Percentiles rank a stretch among this genome's conserved stretches.
Conservation (phyloP, 768 basidiomycete genomes). For the Mrakia gelida region DNA sequence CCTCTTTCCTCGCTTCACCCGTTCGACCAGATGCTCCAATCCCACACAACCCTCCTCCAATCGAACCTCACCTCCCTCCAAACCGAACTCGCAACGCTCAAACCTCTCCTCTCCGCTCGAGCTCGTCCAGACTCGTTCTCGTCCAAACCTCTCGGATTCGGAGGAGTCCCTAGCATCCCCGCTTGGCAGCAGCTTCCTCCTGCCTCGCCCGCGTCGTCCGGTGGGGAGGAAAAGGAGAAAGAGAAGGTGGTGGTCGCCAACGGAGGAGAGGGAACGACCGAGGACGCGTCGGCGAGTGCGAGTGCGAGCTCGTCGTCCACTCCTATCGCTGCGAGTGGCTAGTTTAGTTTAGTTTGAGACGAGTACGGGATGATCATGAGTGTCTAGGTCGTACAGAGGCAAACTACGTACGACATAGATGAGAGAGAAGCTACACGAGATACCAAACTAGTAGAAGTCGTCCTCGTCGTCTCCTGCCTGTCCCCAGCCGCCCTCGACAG, state of each 20-base stretch:
- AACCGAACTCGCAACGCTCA: conserved; percentile 27
- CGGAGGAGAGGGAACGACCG: background rate
- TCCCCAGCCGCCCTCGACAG: too few species aligned
- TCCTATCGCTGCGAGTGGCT: background rate
- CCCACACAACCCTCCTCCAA: conserved; percentile 26
- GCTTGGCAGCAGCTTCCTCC: conserved; percentile 23
- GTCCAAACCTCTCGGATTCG: conserved; percentile 4
- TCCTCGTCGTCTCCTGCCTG: too few species aligned
- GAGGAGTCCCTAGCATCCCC: conserved; percentile 15
- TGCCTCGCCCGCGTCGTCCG: background rate
- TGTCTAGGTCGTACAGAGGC: background rate
- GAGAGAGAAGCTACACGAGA: too few species aligned
- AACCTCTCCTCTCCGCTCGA: conserved; percentile 23
- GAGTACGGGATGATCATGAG: background rate
- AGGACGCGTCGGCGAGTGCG: background rate
- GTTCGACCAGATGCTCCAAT: conserved; percentile 19
- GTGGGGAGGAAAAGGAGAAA: background rate
- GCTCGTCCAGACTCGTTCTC: background rate
- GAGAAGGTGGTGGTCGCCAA: background rate
- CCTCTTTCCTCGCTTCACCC: background rate
- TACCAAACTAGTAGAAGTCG: too few species aligned
- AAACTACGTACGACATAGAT: too few species aligned
- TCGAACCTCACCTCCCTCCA: conserved; percentile 29
- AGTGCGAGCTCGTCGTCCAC: background rate
- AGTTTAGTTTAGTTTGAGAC: background rate